Evolutionary conservation across 140 eudicot species (phyloP).

Genomic region (Stevia rebaudiana): DNA sequence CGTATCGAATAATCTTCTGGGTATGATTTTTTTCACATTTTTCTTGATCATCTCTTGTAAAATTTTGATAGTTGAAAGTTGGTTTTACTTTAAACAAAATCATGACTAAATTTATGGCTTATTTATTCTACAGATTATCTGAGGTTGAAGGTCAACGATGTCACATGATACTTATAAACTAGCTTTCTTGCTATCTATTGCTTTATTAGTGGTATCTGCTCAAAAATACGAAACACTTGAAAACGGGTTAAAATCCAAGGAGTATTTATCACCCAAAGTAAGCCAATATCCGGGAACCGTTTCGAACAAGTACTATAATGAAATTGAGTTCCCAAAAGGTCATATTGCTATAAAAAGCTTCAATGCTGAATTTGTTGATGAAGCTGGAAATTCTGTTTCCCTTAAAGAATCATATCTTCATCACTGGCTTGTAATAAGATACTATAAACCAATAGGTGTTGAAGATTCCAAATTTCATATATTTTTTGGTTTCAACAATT

Average conservation of each 20-base stretch:
- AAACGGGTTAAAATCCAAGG: conserved; percentile 44
- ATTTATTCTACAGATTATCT: neutral
- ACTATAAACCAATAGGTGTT: conserved; percentile 41
- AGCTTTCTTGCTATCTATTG: conserved; percentile 16
- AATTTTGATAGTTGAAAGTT: too few species aligned
- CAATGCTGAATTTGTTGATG: conserved; percentile 71
- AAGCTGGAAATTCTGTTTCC: conserved; percentile 56
- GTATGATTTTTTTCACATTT: neutral
- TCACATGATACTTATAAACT: conserved; percentile 5
- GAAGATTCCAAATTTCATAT: conserved; percentile 1
- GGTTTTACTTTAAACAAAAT: too few species aligned
- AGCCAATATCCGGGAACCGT: conserved; percentile 59
- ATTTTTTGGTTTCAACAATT: conserved; percentile 8
- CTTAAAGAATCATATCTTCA: conserved; percentile 77
- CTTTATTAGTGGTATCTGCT: conserved; percentile 25
- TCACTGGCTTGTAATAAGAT: conserved; percentile 59
- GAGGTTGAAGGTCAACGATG: conserved; percentile 20
- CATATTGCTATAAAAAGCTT: conserved; percentile 53
- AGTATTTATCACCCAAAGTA: conserved; percentile 54
- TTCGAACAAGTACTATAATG: conserved; percentile 41
- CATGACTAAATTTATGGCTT: neutral
- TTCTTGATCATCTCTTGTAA: neutral
- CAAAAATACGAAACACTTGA: conserved; percentile 26
- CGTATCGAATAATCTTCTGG: neutral
- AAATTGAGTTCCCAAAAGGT: conserved; percentile 70